Evolutionary conservation across 805 yeast genomes (phyloP).

Genomic region (Yarrowia sp.): DNA sequence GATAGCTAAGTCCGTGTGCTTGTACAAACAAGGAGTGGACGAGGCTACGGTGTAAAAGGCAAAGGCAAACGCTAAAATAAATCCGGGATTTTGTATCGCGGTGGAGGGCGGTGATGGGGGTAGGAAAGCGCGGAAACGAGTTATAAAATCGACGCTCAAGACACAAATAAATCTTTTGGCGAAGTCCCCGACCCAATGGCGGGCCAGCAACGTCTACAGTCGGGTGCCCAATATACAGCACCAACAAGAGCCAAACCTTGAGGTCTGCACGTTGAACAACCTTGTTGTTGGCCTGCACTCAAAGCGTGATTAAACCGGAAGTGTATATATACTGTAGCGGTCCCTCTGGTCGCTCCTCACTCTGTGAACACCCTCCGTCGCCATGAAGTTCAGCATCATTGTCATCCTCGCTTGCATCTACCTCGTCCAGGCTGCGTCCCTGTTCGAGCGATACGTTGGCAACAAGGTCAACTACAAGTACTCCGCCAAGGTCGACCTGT

Average conservation of each 20-base stretch:
- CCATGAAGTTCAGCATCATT: slow-evolving; percentile 26
- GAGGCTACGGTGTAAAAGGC: slow-evolving; percentile 14
- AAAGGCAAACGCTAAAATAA: background rate
- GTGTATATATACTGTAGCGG: slow-evolving; percentile 4
- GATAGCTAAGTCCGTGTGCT: slow-evolving; percentile 5
- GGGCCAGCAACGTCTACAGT: background rate
- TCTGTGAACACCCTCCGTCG: background rate
- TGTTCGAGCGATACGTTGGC: slow-evolving; percentile 24
- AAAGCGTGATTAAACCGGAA: slow-evolving; percentile 26
- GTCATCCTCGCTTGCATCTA: slow-evolving; percentile 26
- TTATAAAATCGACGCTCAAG: background rate
- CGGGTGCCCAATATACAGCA: background rate
- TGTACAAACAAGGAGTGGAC: background rate
- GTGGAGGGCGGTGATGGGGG: background rate
- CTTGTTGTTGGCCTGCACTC: slow-evolving; percentile 4
- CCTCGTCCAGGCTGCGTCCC: slow-evolving; percentile 23
- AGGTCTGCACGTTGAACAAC: slow-evolving; percentile 5
- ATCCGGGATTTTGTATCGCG: background rate
- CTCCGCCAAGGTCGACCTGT: slow-evolving; percentile 26
- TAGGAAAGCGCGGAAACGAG: background rate
- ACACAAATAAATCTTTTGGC: background rate
- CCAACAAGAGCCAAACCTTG: background rate
- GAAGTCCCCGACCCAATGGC: background rate
- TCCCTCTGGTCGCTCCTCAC: background rate
- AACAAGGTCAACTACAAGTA: slow-evolving; percentile 28